Conservation (phyloP, 208 protist species). For the Trypanosoma congolense region DNA sequence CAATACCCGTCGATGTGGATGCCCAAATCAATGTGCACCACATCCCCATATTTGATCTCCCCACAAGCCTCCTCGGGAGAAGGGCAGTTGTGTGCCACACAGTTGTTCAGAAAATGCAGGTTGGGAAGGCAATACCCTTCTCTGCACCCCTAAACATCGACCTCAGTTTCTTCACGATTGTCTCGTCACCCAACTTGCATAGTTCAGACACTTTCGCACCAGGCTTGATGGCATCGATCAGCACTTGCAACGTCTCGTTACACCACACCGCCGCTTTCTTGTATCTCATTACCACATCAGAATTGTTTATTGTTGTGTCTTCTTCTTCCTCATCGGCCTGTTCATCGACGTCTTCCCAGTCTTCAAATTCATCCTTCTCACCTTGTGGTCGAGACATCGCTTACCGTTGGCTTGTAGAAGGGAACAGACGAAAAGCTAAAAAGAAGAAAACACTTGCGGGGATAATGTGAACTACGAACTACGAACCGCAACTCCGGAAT, state of each 20-base stretch:
- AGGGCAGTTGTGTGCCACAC: conserved; percentile 97
- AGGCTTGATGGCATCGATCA: conserved; percentile 80
- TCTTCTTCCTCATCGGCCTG: conserved; percentile 88
- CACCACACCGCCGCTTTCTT: conserved; percentile 94
- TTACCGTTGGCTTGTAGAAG: too few species aligned
- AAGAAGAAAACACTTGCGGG: too few species aligned
- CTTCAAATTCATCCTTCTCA: conserved; percentile 59
- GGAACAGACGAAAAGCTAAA: too few species aligned
- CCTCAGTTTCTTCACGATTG: conserved; percentile 78
- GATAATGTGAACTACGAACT: too few species aligned
- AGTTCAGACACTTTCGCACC: conserved; percentile 86
- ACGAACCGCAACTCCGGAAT: too few species aligned
- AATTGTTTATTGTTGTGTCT: conserved; percentile 92
- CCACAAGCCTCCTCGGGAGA: conserved; percentile 78
- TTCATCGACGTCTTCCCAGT: conserved; percentile 37
- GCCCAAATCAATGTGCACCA: conserved; percentile 99
- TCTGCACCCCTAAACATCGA: conserved; percentile 92
- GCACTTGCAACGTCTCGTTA: conserved; percentile 89
- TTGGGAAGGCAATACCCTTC: conserved; percentile 99
- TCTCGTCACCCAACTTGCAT: conserved; percentile 85
- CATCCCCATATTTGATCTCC: conserved; percentile 88
- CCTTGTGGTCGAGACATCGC: conserved; percentile 68
- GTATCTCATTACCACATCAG: conserved; percentile 96
- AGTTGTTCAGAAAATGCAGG: conserved; percentile 98
- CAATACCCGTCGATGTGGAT: conserved; percentile 98